Evolutionary conservation across 352 stramenopile species (phyloP).

Genomic region (Phytophthora ramorum): DNA sequence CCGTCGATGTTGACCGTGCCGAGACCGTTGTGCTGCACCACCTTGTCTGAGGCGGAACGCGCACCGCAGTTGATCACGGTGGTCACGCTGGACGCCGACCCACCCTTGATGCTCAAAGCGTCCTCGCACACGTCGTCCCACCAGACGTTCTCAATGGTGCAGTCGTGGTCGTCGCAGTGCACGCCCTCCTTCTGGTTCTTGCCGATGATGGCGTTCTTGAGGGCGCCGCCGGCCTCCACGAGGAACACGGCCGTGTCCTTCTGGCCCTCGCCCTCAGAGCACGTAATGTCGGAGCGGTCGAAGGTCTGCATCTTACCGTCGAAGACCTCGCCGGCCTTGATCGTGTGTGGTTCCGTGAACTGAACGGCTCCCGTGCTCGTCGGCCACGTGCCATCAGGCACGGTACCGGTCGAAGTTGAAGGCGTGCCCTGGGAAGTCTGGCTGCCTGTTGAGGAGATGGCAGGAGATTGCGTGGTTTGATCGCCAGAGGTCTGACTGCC

Average conservation of each 20-base stretch:
- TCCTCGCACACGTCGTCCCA: conserved; percentile 23
- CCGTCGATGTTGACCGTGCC: conserved; percentile 13
- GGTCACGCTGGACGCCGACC: conserved; percentile 32
- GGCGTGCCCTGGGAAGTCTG: too few species aligned
- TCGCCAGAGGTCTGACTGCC: conserved; percentile 11
- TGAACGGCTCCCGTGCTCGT: conserved; percentile 14
- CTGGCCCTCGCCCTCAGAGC: conserved; percentile 42
- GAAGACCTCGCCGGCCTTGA: conserved; percentile 43
- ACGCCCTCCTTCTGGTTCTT: too few species aligned
- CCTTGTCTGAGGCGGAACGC: conserved; percentile 49
- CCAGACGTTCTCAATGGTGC: too few species aligned
- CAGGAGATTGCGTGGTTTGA: too few species aligned
- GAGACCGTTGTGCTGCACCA: conserved; percentile 16
- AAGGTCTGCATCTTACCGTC: conserved; percentile 54
- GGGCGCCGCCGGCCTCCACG: too few species aligned
- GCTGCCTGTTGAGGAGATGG: too few species aligned
- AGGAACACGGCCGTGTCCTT: too few species aligned
- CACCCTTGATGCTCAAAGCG: conserved; percentile 48
- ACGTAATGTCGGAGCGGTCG: conserved; percentile 53
- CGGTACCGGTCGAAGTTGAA: conserved; percentile 1
- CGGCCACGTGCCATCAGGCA: conserved; percentile 15
- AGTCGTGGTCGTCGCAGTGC: too few species aligned
- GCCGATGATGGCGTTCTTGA: too few species aligned
- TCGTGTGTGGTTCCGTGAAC: conserved; percentile 28
- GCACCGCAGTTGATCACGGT: conserved; percentile 40